These are phyloP conservation scores for Cyclotella kingstonii DNA, from an alignment of 108 stramenopile genomes.

Conservation along the genomic window DNA sequence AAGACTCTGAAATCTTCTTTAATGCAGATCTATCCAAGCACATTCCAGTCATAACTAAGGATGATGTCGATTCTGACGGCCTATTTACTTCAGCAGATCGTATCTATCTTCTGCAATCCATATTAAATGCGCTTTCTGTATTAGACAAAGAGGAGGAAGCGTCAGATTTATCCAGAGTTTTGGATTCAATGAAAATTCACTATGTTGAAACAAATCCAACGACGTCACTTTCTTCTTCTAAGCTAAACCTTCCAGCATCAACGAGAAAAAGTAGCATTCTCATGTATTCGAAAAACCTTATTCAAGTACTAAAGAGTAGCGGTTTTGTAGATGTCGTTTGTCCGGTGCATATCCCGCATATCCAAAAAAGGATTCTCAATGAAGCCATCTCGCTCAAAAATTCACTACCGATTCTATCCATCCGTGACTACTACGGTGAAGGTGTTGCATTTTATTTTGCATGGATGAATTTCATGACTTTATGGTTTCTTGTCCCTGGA, in stretches of 20 bases:
- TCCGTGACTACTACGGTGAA: constrained; percentile 63
- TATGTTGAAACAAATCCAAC: not conserved
- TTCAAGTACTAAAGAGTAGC: constrained; percentile 21
- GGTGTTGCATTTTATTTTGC: constrained; percentile 72
- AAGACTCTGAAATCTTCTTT: constrained; percentile 16
- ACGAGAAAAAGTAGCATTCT: not conserved
- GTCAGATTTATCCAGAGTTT: constrained; percentile 19
- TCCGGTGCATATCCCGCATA: constrained; percentile 43
- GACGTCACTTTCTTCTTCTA: not conserved
- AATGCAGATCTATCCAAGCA: constrained; percentile 5
- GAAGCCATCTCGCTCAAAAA: constrained; percentile 25
- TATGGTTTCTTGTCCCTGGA: constrained; percentile 50
- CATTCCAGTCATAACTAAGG: constrained; percentile 5
- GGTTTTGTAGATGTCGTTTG: constrained; percentile 51
- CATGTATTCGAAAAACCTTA: not conserved
- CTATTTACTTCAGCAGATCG: constrained; percentile 52
- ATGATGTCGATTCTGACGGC: constrained; percentile 34
- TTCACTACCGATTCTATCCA: constrained; percentile 47
- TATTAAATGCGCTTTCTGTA: constrained; percentile 43
- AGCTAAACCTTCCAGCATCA: not conserved
- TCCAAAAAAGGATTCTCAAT: constrained; percentile 31
- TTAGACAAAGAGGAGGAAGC: constrained; percentile 13
- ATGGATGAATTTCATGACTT: constrained; percentile 60
- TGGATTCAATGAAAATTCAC: constrained; percentile 15
- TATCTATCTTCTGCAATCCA: constrained; percentile 31